phyloP scores from a whole-genome alignment of 2,329 filamentous ascomycete species.

The Beauveria pseudobassiana region DNA sequence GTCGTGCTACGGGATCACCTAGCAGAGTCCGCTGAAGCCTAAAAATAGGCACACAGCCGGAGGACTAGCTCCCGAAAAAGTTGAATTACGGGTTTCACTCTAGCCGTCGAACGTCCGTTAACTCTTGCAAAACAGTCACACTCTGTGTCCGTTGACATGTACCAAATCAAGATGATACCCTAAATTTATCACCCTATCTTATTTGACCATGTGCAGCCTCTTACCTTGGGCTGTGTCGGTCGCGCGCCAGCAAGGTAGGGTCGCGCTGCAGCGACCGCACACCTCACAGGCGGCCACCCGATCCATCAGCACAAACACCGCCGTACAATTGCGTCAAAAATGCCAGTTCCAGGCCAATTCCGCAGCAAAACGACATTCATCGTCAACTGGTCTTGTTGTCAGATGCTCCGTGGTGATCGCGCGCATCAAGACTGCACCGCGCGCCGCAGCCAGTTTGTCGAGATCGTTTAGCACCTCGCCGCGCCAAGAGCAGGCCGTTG shows the following conservation, averaged over 20 bases:
- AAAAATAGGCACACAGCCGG: conserved; percentile 3
- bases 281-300: neutral
- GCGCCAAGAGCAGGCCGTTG: neutral
- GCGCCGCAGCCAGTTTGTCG: neutral
- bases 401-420: neutral
- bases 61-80: neutral
- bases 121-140: neutral
- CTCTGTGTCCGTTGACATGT: neutral
- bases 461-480: neutral
- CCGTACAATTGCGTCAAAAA: neutral
- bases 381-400: neutral
- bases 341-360: neutral
- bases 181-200: neutral
- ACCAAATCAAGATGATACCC: neutral
- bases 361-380: neutral
- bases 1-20: too few relatives aligned
- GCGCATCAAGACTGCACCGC: neutral
- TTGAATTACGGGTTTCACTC: neutral
- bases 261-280: neutral
- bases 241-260: conserved; percentile 2
- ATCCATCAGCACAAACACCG: neutral
- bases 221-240: conserved; percentile 6
- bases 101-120: neutral
- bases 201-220: neutral
- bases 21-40: neutral